phyloP scores from a whole-genome alignment of 2,329 filamentous ascomycete genomes.

The Ceratocystis albifundus region DNA sequence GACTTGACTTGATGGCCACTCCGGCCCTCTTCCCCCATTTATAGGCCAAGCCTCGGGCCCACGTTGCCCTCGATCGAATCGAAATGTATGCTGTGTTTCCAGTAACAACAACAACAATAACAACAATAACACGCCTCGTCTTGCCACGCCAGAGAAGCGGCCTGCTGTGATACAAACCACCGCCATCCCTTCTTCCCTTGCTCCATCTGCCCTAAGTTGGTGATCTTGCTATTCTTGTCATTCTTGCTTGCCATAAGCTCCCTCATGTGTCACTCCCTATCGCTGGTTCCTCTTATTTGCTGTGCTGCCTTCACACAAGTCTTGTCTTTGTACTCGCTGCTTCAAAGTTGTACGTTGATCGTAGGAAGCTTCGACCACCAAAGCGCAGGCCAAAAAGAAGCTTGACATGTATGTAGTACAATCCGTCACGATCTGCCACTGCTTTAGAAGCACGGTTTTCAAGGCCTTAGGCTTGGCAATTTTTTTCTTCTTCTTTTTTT shows the following conservation, averaged over 20 bases:
- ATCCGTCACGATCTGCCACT: not conserved
- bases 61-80: too few species aligned
- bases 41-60: too few species aligned
- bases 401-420: slow-evolving; percentile 11
- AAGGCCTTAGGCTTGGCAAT: not conserved
- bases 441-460: not conserved
- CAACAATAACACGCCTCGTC: slow-evolving; percentile 1
- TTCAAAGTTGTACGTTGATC: too few species aligned
- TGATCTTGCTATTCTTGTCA: too few species aligned
- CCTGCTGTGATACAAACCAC: not conserved
- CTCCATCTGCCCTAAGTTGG: too few species aligned
- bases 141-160: not conserved
- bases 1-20: too few species aligned
- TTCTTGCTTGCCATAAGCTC: not conserved
- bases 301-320: not conserved
- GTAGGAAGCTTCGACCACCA: slow-evolving; percentile 8
- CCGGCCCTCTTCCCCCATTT: too few species aligned
- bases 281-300: not conserved
- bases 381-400: not conserved
- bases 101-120: too few species aligned
- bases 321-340: too few species aligned
- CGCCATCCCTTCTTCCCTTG: too few species aligned
- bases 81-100: too few species aligned
- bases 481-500: not conserved
- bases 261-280: not conserved